These are phyloP conservation scores for Daldinia decipiens DNA, from an alignment of 495 filamentous ascomycete genomes.

Conservation along the genomic window DNA sequence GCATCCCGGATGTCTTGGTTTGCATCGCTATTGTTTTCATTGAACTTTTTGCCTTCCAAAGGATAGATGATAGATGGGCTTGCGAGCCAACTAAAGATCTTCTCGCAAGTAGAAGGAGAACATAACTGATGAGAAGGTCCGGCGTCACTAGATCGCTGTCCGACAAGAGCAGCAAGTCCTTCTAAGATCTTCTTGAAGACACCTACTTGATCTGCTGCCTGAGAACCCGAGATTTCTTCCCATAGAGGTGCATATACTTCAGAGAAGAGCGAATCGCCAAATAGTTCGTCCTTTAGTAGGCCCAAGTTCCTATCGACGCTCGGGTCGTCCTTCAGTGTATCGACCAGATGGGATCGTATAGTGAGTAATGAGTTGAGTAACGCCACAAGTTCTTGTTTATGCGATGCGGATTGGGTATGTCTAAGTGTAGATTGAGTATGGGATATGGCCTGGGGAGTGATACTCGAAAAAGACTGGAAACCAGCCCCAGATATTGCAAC, in stretches of 20 bases:
- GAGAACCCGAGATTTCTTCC: conserved; percentile 43
- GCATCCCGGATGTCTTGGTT: conserved; percentile 51
- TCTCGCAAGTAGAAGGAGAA: conserved; percentile 47
- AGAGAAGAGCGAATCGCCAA: conserved; percentile 48
- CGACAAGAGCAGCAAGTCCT: conserved; percentile 53
- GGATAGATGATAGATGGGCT: conserved; percentile 37
- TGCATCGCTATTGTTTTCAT: conserved; percentile 43
- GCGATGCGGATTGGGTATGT: conserved; percentile 52
- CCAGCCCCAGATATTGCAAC: conserved; percentile 54
- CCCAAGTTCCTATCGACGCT: conserved; percentile 1
- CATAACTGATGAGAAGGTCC: conserved; percentile 42
- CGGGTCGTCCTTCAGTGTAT: conserved; percentile 35
- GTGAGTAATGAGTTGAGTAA: conserved; percentile 55
- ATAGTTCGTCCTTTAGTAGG: conserved; percentile 39
- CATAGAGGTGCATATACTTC: conserved; percentile 55
- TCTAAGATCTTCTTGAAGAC: conserved; percentile 53
- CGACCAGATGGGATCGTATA: conserved; percentile 48
- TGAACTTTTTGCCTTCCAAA: conserved; percentile 29
- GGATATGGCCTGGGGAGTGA: conserved; percentile 49
- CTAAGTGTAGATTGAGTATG: conserved; percentile 53
- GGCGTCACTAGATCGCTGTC: conserved; percentile 43
- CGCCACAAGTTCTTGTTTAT: conserved; percentile 55
- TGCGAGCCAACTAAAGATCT: conserved; percentile 48
- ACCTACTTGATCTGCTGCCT: conserved; percentile 43
- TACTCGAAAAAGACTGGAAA: conserved; percentile 47